Conservation (phyloP, 148 eudicot genomes). For the Beta vulgaris region DNA sequence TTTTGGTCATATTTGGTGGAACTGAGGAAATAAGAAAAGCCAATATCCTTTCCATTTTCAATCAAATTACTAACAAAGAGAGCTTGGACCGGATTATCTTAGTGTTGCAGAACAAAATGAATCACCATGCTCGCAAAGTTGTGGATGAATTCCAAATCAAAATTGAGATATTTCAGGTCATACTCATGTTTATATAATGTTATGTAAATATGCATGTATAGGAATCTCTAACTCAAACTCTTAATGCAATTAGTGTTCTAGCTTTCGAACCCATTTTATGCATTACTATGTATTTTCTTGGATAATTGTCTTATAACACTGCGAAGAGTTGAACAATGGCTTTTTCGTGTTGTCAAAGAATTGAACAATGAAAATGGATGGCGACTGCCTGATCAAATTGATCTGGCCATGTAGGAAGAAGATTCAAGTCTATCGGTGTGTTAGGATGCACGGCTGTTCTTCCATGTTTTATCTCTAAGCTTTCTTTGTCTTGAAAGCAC, state of each 20-base stretch:
- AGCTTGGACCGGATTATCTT: slow-evolving; percentile 10
- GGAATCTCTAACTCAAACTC: neutral
- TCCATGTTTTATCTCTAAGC: no score
- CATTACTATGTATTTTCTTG: no score
- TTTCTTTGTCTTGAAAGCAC: no score
- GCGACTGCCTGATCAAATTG: no score
- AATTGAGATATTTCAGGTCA: slow-evolving; percentile 16
- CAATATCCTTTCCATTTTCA: neutral
- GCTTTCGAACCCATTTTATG: neutral
- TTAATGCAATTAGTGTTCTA: no score
- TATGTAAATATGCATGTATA: neutral
- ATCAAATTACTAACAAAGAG: slow-evolving; percentile 11
- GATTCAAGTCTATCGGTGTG: no score
- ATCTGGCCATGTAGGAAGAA: no score
- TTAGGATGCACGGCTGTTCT: no score
- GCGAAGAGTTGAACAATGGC: no score
- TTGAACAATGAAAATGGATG: no score
- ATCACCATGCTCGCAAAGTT: slow-evolving; percentile 14
- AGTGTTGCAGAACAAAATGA: slow-evolving; percentile 11
- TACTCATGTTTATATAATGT: neutral
- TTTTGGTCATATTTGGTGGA: slow-evolving; percentile 24
- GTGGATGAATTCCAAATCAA: slow-evolving; percentile 11
- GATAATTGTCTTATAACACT: no score
- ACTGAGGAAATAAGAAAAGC: slow-evolving; percentile 6
- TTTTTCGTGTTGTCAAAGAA: no score